Evolutionary conservation across 345 rosid species (phyloP).

Genomic region (Cardamine chenopodiifolia): DNA sequence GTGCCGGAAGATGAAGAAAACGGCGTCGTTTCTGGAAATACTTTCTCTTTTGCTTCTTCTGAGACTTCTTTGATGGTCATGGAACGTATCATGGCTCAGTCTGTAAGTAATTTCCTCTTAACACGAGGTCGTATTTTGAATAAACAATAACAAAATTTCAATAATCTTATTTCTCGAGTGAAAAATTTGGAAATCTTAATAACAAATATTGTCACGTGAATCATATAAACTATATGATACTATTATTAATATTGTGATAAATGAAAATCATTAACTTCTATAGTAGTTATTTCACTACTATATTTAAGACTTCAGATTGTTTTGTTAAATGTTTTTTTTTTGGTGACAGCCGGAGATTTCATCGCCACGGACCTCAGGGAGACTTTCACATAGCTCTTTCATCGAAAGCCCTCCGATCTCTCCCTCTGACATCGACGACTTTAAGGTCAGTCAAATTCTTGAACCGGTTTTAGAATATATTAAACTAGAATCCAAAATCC

Average conservation of each 20-base stretch:
- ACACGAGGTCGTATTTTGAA: not conserved
- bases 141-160: not conserved
- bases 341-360: constrained; percentile 41
- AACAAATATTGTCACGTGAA: constrained; percentile 15
- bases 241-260: not conserved
- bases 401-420: constrained; percentile 99
- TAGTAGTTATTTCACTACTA: not conserved
- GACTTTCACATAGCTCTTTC: constrained; percentile 87
- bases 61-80: constrained; percentile 95
- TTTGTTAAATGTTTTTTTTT: not conserved
- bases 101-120: constrained; percentile 57
- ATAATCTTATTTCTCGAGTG: not conserved
- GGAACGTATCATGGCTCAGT: constrained; percentile 99
- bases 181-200: not conserved
- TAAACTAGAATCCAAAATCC: constrained; percentile 1
- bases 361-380: constrained; percentile 84
- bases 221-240: not conserved
- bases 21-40: constrained; percentile 69
- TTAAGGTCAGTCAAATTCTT: constrained; percentile 59
- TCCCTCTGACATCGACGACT: constrained; percentile 87
- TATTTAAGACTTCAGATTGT: not conserved
- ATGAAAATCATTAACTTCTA: not conserved
- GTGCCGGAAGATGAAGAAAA: constrained; percentile 67
- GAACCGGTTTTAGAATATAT: constrained; percentile 12
- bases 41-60: constrained; percentile 92